phyloP scores from a whole-genome alignment of 1,284 basidiomycete species.

The Sanghuangporus baumii region DNA sequence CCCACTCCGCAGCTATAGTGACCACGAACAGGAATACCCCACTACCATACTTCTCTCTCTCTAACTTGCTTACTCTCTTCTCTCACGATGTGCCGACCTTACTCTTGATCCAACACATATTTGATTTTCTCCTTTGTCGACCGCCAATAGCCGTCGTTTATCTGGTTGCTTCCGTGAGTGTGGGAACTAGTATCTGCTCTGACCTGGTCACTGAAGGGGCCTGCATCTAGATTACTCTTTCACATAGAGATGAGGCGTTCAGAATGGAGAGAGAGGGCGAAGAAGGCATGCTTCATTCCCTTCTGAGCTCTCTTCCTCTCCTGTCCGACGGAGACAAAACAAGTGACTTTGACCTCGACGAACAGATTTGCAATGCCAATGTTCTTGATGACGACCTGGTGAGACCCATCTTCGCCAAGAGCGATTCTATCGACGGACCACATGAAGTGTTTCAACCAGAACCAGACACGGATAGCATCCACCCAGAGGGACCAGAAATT shows the following conservation, averaged over 20 bases:
- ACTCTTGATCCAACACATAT: constrained; percentile 79
- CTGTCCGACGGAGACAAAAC: constrained; percentile 34
- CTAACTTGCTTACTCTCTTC: constrained; percentile 87
- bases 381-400: not conserved
- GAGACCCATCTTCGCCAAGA: constrained; percentile 22
- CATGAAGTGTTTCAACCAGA: not conserved
- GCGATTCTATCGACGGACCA: not conserved
- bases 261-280: constrained; percentile 57
- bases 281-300: constrained; percentile 81
- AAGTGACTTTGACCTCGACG: constrained; percentile 6
- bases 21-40: constrained; percentile 42
- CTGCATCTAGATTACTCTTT: constrained; percentile 47
- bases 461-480: not conserved
- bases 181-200: not conserved
- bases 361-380: not conserved
- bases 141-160: constrained; percentile 82
- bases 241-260: constrained; percentile 54
- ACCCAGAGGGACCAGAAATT: not conserved
- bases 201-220: not conserved
- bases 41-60: constrained; percentile 82
- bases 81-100: constrained; percentile 87
- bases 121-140: constrained; percentile 81
- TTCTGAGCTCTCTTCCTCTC: constrained; percentile 68
- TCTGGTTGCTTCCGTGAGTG: constrained; percentile 72
- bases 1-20: not conserved